Evolutionary conservation across 2,329 filamentous ascomycete species (phyloP), one percentile per base, ranked within the genome.

Genomic region (Ramichloridium luteum): DNA sequence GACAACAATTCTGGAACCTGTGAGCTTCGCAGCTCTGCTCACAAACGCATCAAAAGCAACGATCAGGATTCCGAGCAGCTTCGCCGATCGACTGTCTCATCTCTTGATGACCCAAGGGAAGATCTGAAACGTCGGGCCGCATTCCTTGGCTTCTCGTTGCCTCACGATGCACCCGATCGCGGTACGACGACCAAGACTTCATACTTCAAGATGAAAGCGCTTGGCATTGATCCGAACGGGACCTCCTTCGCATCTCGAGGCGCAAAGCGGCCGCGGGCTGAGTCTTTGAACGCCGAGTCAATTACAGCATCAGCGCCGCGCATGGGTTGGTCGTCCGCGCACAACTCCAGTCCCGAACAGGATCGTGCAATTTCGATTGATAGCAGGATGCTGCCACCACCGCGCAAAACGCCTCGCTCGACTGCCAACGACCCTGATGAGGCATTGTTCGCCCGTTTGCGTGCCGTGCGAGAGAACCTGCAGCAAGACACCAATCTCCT

Each of bases 201-300:
- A 30, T 71, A 66, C 47, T 71, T 70, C 51, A 51, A 57, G 26
- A 52, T 69, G 16, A 63, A 64, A 32, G 64, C 65, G 1, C 49
- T 61, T 43, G 67, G 66, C 6, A 49, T 68, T 27, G 58, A 65
- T 39, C 56, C 55, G 31, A 57, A 64, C 35, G 35, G 30, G 4
- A 25, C 27, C 11, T 14, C 13, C n/a, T 28, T 20, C 20, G 28
- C 31, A 6, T 14, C 28, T 12, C 46, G 45, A 10, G 45, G 43
- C 9, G 41, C 30, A 16, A 51, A 51, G 34, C 38, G 47, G 25
- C 31, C 29, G 14, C 35, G 43, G 4, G 39, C 38, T 11, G 43
- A 41, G 13, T 46, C 41, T 3, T 16, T 44, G 3, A 37, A 39
- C 11, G 9, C 8, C 17, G 3, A 23, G 20, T 23, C 27, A n/a